Base-by-base conservation (phyloP, 2,329 filamentous ascomycete genomes). In the Plenodomus lindquistii region DNA sequence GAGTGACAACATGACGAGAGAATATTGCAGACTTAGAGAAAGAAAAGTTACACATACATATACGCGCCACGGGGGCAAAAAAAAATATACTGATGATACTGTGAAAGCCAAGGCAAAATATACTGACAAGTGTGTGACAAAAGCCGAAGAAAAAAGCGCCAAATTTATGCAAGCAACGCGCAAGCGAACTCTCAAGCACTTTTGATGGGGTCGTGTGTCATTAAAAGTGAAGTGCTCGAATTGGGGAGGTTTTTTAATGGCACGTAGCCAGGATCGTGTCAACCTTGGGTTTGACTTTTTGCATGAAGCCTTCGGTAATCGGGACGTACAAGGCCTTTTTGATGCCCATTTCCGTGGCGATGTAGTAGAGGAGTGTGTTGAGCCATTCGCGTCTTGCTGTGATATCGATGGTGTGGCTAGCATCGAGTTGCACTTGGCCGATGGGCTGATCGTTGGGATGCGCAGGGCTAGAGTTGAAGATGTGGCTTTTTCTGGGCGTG, bases 251-350 rank as follows among this genome's bases (percentile, higher is more conserved):
- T 31, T 31, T 8, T 31, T 31, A 15, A 31, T 15, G 27, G 27
- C 8, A 8, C 15, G n/a, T n/a, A n/a, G n/a, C 50, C 17, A 63
- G 27, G 13, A 57, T 52, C 1, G 18, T 20, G 16, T 62, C 57
- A 6, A 64, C 59, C 16, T 19, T 46, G n/a, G 48, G 54, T 46
- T 54, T 59, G 4, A 60, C 59, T 1, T 34, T 46, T 0, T 40
- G 39, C 39, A 62, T 35, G 20, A 50, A 54, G 4, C 63, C 63
- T 27, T 66, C 63, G 2, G 52, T 55, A 4, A 50, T 31, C 2
- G 62, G 59, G 4, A 66, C 50, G n/a, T 49, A 59, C n/a, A 68
- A 27, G 1, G 53, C 66, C 47, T 65, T 66, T 42, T 63, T 64
- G 8, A 68, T 60, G 0, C 65, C 65, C 4, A 69, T 35, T 19